Conservation (phyloP, 495 filamentous ascomycete genomes). For the Neurospora pannonica region DNA sequence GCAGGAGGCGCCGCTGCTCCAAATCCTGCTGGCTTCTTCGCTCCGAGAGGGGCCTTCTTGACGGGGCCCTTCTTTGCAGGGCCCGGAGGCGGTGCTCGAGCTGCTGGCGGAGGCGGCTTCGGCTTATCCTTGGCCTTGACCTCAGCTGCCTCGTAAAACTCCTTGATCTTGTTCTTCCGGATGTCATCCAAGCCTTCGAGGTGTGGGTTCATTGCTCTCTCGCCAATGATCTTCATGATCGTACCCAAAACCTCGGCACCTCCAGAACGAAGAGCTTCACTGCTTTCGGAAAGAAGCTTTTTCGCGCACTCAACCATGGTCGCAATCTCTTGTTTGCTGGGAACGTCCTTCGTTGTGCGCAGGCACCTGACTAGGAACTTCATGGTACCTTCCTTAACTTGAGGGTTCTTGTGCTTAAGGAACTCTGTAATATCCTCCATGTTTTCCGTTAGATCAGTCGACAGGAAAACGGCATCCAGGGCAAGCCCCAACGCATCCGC, state of each 20-base stretch:
- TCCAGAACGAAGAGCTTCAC: constrained; percentile 71
- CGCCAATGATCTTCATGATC: constrained; percentile 97
- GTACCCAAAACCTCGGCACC: constrained; percentile 90
- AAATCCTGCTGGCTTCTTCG: constrained; percentile 27
- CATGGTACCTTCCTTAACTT: constrained; percentile 89
- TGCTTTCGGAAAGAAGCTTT: constrained; percentile 82
- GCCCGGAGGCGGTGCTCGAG: constrained; percentile 48
- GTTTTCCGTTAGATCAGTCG: constrained; percentile 72
- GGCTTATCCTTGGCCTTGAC: constrained; percentile 97
- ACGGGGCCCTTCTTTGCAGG: constrained; percentile 34
- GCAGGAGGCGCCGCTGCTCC: constrained; percentile 31
- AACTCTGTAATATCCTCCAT: constrained; percentile 82
- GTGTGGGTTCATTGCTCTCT: constrained; percentile 90
- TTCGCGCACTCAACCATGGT: constrained; percentile 77
- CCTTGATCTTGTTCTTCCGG: constrained; percentile 90
- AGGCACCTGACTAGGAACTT: constrained; percentile 85
- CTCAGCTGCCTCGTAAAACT: constrained; percentile 82
- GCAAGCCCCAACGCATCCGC: constrained; percentile 79
- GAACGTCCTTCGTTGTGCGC: constrained; percentile 71
- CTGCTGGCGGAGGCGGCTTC: constrained; percentile 63
- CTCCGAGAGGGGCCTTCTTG: constrained; percentile 30
- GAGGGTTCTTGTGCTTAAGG: constrained; percentile 89
- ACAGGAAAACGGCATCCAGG: constrained; percentile 74
- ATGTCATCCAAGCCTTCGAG: constrained; percentile 96
- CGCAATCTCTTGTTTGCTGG: constrained; percentile 72